A percentile compares a stretch with the other conserved stretches of the same genome.
Evolutionary conservation across 2,329 filamentous ascomycete species (phyloP).

Genomic region (Keithomyces neogunnii): DNA sequence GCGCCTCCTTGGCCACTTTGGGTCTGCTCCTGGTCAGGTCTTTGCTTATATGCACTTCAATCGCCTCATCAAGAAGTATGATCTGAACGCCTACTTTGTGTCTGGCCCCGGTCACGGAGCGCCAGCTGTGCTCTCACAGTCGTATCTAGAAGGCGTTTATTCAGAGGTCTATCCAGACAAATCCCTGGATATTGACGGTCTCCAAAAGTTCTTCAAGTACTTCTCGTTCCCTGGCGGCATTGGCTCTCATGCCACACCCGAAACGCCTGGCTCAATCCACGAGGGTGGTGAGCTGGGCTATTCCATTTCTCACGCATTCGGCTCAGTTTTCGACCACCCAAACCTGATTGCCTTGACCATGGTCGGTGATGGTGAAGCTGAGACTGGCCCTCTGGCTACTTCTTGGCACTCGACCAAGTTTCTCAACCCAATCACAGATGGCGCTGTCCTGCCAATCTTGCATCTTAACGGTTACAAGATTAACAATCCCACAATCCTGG

Average conservation of each 20-base stretch:
- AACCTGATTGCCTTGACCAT: constrained; percentile 67
- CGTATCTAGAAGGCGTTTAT: constrained; percentile 71
- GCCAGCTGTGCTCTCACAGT: constrained; percentile 66
- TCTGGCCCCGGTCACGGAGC: constrained; percentile 73
- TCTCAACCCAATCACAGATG: constrained; percentile 69
- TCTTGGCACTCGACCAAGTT: constrained; percentile 80
- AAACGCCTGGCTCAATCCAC: constrained; percentile 69
- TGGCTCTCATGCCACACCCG: constrained; percentile 68
- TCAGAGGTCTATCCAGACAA: constrained; percentile 70
- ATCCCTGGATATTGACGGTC: constrained; percentile 56
- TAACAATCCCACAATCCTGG: constrained; percentile 68
- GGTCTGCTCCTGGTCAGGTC: constrained; percentile 70
- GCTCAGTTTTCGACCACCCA: constrained; percentile 67
- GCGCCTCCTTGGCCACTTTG: constrained; percentile 69
- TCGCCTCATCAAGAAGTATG: constrained; percentile 72
- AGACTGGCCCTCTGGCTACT: constrained; percentile 70
- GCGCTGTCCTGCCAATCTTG: constrained; percentile 67
- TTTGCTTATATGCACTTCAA: constrained; percentile 81
- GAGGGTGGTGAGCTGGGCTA: constrained; percentile 80
- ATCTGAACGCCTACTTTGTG: constrained; percentile 63
- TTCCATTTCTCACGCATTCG: constrained; percentile 70
- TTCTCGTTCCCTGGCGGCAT: constrained; percentile 78
- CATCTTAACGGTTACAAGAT: constrained; percentile 83
- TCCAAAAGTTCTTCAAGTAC: constrained; percentile 72
- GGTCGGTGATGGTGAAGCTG: constrained; percentile 74